Percentiles rank a stretch among this genome's conserved stretches.
These are phyloP conservation scores for Tilletia walkeri DNA, from an alignment of 1,284 basidiomycete genomes.

Conservation along the genomic window DNA sequence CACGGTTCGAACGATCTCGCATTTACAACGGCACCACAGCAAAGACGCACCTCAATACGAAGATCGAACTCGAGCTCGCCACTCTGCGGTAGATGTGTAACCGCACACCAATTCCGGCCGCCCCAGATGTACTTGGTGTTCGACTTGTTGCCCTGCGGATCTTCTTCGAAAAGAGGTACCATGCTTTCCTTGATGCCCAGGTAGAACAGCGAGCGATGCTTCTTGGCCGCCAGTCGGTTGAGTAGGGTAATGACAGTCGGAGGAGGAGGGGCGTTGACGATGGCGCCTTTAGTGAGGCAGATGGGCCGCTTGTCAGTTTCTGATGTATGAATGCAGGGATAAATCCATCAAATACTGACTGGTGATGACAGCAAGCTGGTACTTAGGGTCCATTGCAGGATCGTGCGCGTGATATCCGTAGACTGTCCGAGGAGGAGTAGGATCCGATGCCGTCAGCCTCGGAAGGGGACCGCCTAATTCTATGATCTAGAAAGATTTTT, in stretches of 20 bases:
- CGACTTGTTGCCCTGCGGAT: constrained; percentile 75
- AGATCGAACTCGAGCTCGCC: constrained; percentile 81
- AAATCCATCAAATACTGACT: neutral
- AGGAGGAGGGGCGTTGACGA: constrained; percentile 65
- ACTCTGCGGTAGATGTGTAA: constrained; percentile 64
- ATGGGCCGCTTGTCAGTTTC: neutral
- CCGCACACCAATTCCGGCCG: constrained; percentile 83
- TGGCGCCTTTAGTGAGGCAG: constrained; percentile 31
- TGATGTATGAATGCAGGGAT: neutral
- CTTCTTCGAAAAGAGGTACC: constrained; percentile 75
- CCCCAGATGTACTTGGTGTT: constrained; percentile 71
- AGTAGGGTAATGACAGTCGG: constrained; percentile 76
- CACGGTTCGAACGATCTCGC: neutral
- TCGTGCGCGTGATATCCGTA: constrained; percentile 35
- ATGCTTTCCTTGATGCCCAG: constrained; percentile 67
- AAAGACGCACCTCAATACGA: constrained; percentile 66
- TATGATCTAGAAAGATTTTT: too few species aligned
- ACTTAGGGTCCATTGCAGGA: constrained; percentile 46
- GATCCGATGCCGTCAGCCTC: too few species aligned
- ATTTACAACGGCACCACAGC: neutral
- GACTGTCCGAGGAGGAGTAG: neutral
- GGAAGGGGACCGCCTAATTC: too few species aligned
- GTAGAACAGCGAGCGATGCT: constrained; percentile 63
- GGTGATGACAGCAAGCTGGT: constrained; percentile 51
- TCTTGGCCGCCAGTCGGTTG: constrained; percentile 73